Conservation (phyloP, 257 asterid genomes). For the Coffea canephora region DNA sequence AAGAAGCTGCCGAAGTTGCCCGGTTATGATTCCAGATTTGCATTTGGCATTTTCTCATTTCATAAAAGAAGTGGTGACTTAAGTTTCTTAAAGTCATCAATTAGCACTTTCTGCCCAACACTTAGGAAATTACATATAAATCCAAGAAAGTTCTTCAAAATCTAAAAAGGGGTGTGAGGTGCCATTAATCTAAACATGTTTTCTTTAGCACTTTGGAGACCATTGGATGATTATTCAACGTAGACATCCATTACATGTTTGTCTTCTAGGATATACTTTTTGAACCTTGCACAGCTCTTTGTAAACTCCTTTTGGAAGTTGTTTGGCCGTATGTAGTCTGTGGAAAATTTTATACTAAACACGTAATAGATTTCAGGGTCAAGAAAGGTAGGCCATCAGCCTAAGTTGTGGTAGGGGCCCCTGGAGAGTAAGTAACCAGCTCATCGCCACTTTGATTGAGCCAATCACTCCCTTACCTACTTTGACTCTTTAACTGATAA, state of each 20-base stretch:
- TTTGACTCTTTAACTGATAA: background rate
- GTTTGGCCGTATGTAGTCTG: background rate
- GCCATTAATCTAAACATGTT: no score
- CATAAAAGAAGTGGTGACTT: no score
- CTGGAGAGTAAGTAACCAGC: background rate
- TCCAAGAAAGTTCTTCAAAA: background rate
- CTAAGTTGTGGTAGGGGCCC: background rate
- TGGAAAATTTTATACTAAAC: background rate
- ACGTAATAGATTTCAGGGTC: background rate
- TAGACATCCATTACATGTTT: background rate
- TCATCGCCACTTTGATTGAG: background rate
- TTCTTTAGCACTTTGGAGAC: background rate
- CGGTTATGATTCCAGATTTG: no score
- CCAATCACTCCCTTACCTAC: background rate
- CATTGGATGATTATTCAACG: background rate
- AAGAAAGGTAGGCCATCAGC: conserved; percentile 17
- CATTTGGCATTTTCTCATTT: background rate
- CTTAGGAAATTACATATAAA: background rate
- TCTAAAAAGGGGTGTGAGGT: background rate
- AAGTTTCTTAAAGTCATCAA: background rate
- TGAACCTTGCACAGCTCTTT: background rate
- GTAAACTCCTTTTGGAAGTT: background rate
- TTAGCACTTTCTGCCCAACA: background rate
- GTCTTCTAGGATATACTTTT: background rate
- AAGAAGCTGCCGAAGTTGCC: no score